Evolutionary conservation across 2,329 filamentous ascomycete genomes (phyloP).

Genomic region (Lachnellula arida): DNA sequence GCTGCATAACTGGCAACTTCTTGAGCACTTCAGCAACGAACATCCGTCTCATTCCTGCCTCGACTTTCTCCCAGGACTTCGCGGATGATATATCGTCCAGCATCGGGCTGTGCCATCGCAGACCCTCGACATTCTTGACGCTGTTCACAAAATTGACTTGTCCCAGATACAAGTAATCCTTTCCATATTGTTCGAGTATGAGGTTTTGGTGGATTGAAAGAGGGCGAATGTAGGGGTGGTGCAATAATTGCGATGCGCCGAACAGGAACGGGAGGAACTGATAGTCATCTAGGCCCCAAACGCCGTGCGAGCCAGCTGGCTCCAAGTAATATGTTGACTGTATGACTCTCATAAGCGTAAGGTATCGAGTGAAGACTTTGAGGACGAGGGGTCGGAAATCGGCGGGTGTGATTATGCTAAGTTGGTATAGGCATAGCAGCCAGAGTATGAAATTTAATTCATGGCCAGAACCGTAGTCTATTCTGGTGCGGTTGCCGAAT

Average conservation of each 20-base stretch:
- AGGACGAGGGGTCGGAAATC: slow-evolving; percentile 75
- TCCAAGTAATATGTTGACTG: slow-evolving; percentile 96
- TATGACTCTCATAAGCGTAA: slow-evolving; percentile 78
- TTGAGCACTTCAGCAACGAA: slow-evolving; percentile 88
- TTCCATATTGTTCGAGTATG: slow-evolving; percentile 77
- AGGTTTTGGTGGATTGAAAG: slow-evolving; percentile 83
- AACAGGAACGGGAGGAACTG: slow-evolving; percentile 96
- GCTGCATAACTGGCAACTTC: slow-evolving; percentile 97
- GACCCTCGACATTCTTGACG: slow-evolving; percentile 90
- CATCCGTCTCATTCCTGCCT: slow-evolving; percentile 95
- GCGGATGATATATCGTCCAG: slow-evolving; percentile 93
- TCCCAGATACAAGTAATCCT: slow-evolving; percentile 84
- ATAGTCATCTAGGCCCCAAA: slow-evolving; percentile 97
- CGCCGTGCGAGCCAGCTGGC: slow-evolving; percentile 91
- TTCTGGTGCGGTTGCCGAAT: slow-evolving; percentile 79
- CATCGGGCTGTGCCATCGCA: slow-evolving; percentile 98
- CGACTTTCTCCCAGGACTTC: slow-evolving; percentile 86
- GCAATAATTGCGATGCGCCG: slow-evolving; percentile 81
- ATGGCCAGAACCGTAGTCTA: slow-evolving; percentile 96
- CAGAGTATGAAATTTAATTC: slow-evolving; percentile 97
- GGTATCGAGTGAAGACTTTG: slow-evolving; percentile 74
- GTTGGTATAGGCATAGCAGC: slow-evolving; percentile 88
- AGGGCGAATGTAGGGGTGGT: slow-evolving; percentile 76
- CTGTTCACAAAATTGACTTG: slow-evolving; percentile 93
- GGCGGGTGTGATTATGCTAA: slow-evolving; percentile 55